Evolutionary conservation across 352 stramenopile species (phyloP).

Genomic region (Globisporangium nunn): DNA sequence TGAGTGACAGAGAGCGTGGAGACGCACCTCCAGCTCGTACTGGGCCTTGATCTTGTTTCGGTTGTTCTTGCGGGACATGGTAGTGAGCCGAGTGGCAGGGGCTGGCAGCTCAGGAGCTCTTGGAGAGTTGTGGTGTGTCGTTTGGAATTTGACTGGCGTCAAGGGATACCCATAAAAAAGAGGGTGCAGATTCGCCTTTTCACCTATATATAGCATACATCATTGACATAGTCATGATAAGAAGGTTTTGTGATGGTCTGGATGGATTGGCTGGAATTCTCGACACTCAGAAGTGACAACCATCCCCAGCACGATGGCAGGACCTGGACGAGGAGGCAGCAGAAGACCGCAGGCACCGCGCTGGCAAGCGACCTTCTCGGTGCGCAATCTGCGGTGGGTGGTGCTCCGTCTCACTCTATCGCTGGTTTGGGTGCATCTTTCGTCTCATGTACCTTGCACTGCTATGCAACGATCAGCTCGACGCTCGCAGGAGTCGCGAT

Average conservation of each 20-base stretch:
- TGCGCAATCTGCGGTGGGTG: slow-evolving; percentile 8
- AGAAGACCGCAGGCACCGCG: background rate
- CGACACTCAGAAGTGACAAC: background rate
- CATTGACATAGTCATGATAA: too few relatives aligned
- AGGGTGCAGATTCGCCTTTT: too few relatives aligned
- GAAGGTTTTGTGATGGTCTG: too few relatives aligned
- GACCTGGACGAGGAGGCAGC: background rate
- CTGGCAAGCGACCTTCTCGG: slow-evolving; percentile 9
- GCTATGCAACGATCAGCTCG: slow-evolving; percentile 13
- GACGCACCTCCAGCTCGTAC: slow-evolving; percentile 62
- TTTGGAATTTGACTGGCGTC: too few relatives aligned
- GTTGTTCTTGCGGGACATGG: slow-evolving; percentile 80
- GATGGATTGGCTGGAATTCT: too few relatives aligned
- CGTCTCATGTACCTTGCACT: too few relatives aligned
- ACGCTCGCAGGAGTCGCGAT: slow-evolving; percentile 37
- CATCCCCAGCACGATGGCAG: background rate
- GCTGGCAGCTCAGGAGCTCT: background rate
- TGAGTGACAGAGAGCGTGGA: background rate
- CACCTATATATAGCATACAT: too few relatives aligned
- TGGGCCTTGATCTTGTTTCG: slow-evolving; percentile 74
- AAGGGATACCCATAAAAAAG: too few relatives aligned
- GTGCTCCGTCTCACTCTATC: background rate
- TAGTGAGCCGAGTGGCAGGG: background rate
- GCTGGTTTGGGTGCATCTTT: too few relatives aligned
- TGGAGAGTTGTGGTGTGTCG: too few relatives aligned